A percentile compares a stretch with the other conserved stretches of the same genome.
phyloP scores from a whole-genome alignment of 768 basidiomycete species.

The Pleurotus giganteus region DNA sequence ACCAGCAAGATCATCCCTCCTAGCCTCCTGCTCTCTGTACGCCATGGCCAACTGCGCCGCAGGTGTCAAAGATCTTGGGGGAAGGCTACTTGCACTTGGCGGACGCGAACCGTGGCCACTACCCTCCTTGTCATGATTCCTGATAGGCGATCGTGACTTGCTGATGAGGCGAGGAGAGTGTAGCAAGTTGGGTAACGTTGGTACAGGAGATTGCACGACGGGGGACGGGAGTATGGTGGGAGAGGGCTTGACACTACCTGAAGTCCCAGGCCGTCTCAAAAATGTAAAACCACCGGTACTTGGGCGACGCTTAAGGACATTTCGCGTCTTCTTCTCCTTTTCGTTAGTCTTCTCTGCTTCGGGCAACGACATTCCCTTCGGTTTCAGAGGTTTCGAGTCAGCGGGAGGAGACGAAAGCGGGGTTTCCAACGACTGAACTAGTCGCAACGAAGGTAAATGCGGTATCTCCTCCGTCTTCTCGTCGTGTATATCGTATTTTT shows the following conservation, averaged over 20 bases:
- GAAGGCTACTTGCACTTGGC: slow-evolving; percentile 1
- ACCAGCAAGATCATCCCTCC: slow-evolving; percentile 7
- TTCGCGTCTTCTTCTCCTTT: slow-evolving; percentile 6
- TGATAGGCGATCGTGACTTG: background rate
- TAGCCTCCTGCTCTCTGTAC: slow-evolving; percentile 43
- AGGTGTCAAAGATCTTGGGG: slow-evolving; percentile 33
- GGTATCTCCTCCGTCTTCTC: background rate
- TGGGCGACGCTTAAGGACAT: slow-evolving; percentile 9
- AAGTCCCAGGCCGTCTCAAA: background rate
- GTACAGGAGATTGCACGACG: background rate
- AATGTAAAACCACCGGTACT: slow-evolving; percentile 5
- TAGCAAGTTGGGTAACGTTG: background rate
- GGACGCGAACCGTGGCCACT: background rate
- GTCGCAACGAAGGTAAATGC: slow-evolving; percentile 1
- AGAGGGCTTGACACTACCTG: background rate
- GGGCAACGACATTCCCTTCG: background rate
- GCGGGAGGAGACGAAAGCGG: slow-evolving; percentile 1
- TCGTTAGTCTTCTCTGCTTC: background rate
- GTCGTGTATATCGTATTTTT: background rate
- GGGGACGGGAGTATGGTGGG: background rate
- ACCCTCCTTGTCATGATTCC: slow-evolving; percentile 12
- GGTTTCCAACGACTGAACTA: slow-evolving; percentile 5
- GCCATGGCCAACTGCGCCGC: slow-evolving; percentile 44
- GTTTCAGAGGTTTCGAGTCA: background rate
- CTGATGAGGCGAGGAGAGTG: background rate